These are phyloP conservation scores for Lathyrus sativus DNA, from an alignment of 306 rosid species.

Conservation along the genomic window DNA sequence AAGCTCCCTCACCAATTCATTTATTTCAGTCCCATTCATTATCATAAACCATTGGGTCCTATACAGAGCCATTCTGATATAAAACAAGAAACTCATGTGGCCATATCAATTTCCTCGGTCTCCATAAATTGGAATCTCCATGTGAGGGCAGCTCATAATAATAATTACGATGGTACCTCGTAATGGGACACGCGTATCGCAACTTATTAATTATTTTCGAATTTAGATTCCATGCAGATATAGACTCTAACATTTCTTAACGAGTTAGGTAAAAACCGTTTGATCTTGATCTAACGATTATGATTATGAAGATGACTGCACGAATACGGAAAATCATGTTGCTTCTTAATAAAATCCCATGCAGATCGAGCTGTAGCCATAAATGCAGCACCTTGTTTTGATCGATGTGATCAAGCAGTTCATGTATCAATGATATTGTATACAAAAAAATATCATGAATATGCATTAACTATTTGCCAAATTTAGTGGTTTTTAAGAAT, in stretches of 20 bases:
- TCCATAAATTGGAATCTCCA: constrained; percentile 40
- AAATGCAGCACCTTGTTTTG: constrained; percentile 21
- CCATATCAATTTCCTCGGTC: constrained; percentile 30
- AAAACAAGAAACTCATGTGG: neutral
- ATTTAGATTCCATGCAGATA: no score
- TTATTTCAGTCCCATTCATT: constrained; percentile 31
- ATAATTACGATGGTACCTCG: neutral
- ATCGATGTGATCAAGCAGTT: constrained; percentile 13
- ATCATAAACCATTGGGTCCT: constrained; percentile 33
- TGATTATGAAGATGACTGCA: no score
- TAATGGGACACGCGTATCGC: constrained; percentile 34
- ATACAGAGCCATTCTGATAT: neutral
- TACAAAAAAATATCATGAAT: constrained; percentile 4
- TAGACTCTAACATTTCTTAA: no score
- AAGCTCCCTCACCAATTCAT: constrained; percentile 40
- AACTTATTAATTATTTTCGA: neutral
- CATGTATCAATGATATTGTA: neutral
- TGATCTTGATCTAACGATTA: no score
- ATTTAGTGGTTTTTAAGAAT: constrained; percentile 7
- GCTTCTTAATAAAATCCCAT: constrained; percentile 1
- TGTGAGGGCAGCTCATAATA: constrained; percentile 2
- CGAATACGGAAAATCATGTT: no score
- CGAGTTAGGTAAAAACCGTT: no score
- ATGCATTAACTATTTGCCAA: neutral
- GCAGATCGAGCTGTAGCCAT: neutral